Evolutionary conservation across 345 rosid species (phyloP).

Genomic region (Carallia pectinifolia): DNA sequence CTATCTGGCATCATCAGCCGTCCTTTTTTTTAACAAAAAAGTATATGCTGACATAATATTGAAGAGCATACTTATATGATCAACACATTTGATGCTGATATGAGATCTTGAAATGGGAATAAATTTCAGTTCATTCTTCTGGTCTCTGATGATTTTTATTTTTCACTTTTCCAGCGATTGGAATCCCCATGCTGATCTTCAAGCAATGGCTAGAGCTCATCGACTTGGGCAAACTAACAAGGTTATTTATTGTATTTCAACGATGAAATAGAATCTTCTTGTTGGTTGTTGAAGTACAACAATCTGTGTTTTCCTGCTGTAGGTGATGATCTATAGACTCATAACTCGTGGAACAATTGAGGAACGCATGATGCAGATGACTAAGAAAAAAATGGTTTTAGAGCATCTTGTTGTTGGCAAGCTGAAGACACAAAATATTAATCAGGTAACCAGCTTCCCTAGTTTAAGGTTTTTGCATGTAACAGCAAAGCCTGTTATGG

Average conservation of each 20-base stretch:
- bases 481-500: neutral
- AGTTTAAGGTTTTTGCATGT: neutral
- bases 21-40: too few relatives aligned
- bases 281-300: neutral
- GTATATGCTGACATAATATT: conserved; percentile 6
- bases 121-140: conserved; percentile 1
- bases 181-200: conserved; percentile 99
- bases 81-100: conserved; percentile 2
- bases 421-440: conserved; percentile 92
- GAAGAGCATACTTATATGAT: neutral
- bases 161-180: conserved; percentile 72
- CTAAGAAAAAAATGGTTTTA: conserved; percentile 98
- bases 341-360: conserved; percentile 90
- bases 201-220: conserved; percentile 99
- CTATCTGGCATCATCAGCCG: too few relatives aligned
- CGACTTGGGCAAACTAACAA: conserved; percentile 98
- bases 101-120: neutral
- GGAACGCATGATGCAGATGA: conserved; percentile 99
- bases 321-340: conserved; percentile 98
- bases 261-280: neutral
- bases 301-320: conserved; percentile 27
- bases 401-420: conserved; percentile 99
- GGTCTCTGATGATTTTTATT: conserved; percentile 11
- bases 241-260: conserved; percentile 41
- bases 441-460: conserved; percentile 59